phyloP scores from a whole-genome alignment of 805 yeast genomes.

The Clavispora santaluciae region DNA sequence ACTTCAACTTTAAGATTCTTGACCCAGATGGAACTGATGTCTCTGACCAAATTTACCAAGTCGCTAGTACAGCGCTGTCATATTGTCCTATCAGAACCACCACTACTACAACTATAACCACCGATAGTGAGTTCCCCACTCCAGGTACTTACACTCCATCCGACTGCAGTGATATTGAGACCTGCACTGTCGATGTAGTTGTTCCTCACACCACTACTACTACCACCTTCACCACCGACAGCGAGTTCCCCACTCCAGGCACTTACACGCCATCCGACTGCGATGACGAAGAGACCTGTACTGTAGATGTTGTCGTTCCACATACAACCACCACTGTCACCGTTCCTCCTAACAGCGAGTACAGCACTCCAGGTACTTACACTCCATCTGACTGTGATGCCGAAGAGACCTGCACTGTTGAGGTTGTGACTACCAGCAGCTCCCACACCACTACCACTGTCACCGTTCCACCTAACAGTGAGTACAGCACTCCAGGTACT shows the following conservation, averaged over 20 bases:
- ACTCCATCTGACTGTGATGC: neutral
- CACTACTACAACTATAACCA: neutral
- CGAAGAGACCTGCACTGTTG: neutral
- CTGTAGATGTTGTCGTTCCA: neutral
- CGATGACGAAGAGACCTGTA: neutral
- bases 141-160: neutral
- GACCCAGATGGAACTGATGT: too few species aligned
- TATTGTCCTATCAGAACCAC: neutral
- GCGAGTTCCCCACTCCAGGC: neutral
- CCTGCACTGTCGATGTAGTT: neutral
- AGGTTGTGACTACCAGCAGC: neutral
- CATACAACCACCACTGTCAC: neutral
- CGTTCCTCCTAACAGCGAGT: neutral
- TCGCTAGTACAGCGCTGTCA: too few species aligned
- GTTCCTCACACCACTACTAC: neutral
- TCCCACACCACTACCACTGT: neutral
- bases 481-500: neutral
- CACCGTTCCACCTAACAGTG: neutral
- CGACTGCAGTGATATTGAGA: neutral
- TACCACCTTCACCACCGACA: neutral
- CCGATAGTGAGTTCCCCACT: neutral
- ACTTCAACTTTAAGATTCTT: too few species aligned
- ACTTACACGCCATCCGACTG: neutral
- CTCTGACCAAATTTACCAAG: too few species aligned
- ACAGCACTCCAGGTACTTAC: neutral